A percentile compares a stretch with the other conserved stretches of the same genome.
phyloP scores from a whole-genome alignment of 2,329 filamentous ascomycete genomes.

The Saccharata proteae region DNA sequence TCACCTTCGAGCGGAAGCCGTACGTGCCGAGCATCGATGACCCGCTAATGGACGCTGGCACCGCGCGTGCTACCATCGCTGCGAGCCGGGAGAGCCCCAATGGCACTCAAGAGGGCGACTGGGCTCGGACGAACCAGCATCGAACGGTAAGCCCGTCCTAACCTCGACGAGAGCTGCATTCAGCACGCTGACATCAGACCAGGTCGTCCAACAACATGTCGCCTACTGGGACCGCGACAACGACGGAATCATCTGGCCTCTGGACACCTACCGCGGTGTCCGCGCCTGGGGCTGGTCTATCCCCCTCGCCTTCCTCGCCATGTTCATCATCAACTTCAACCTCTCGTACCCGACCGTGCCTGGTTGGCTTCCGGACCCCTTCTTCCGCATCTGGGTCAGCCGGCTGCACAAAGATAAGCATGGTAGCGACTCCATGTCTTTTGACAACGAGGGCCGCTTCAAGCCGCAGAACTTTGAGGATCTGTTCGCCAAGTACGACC shows the following conservation, averaged over 20 bases:
- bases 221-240: constrained; percentile 40
- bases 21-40: constrained; percentile 6
- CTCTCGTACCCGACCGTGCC: constrained; percentile 38
- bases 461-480: constrained; percentile 36
- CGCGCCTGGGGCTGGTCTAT: constrained; percentile 33
- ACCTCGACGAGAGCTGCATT: background rate
- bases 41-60: constrained; percentile 5
- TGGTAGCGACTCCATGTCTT: constrained; percentile 30
- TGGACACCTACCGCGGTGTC: constrained; percentile 39
- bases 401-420: constrained; percentile 33
- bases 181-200: background rate
- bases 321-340: constrained; percentile 36
- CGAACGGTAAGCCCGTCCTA: constrained; percentile 15
- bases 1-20: constrained; percentile 3
- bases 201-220: constrained; percentile 41
- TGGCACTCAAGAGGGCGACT: constrained; percentile 29
- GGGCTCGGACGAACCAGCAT: constrained; percentile 25
- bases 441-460: constrained; percentile 35
- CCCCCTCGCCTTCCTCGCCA: constrained; percentile 30
- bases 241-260: constrained; percentile 42
- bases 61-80: constrained; percentile 4
- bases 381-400: constrained; percentile 29
- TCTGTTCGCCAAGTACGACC: constrained; percentile 35
- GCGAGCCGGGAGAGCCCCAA: constrained; percentile 27
- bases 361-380: constrained; percentile 32